Percentiles rank a stretch among this genome's conserved stretches.
These are phyloP conservation scores for Stentor coeruleus DNA, from an alignment of 73 alveolate species.

Conservation along the genomic window DNA sequence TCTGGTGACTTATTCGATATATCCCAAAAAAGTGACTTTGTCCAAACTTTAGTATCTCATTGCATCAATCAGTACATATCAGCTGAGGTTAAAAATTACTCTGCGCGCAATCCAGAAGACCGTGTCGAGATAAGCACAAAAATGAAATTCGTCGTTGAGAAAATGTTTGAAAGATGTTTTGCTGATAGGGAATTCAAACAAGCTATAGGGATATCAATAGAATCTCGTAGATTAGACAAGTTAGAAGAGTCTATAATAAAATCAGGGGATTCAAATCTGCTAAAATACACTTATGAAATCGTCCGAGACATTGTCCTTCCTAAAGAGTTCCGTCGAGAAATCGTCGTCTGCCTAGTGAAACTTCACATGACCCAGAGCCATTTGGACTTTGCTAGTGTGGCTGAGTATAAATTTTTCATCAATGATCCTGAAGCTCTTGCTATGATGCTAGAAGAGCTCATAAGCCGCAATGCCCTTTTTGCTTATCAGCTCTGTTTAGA, in stretches of 20 bases:
- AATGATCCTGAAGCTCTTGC: conserved; percentile 81
- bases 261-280: conserved; percentile 56
- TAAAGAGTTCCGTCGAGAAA: conserved; percentile 69
- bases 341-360: conserved; percentile 54
- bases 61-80: conserved; percentile 79
- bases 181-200: conserved; percentile 70
- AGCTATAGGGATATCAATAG: conserved; percentile 94
- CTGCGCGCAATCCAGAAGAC: conserved; percentile 50
- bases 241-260: conserved; percentile 65
- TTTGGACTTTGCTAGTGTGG: conserved; percentile 61
- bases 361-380: conserved; percentile 59
- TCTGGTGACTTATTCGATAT: conserved; percentile 79
- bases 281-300: conserved; percentile 71
- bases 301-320: conserved; percentile 63
- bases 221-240: conserved; percentile 88
- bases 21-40: conserved; percentile 60
- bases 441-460: conserved; percentile 56
- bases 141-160: conserved; percentile 77
- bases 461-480: conserved; percentile 55
- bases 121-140: conserved; percentile 67
- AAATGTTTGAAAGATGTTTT: conserved; percentile 87
- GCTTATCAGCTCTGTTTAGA: conserved; percentile 88
- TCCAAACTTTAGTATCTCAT: conserved; percentile 74
- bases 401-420: conserved; percentile 81
- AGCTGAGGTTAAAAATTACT: background rate